Percentiles rank a stretch among this genome's conserved stretches.
Evolutionary conservation across 78 protist genomes (phyloP).

Genomic region (Tieghemostelium lacteum): DNA sequence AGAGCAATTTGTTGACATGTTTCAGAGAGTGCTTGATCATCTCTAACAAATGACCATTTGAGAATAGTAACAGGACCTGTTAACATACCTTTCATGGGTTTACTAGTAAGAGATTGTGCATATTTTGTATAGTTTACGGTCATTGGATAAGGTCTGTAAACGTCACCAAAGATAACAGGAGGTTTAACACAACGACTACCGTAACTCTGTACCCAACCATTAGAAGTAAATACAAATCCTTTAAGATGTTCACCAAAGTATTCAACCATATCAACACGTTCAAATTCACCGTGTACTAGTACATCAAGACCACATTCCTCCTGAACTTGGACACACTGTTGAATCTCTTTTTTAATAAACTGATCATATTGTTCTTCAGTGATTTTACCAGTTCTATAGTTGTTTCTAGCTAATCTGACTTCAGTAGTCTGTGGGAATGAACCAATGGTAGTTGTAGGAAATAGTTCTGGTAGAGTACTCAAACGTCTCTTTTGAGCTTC

Average conservation of each 20-base stretch:
- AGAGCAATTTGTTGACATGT: slow-evolving; percentile 82
- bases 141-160: slow-evolving; percentile 79
- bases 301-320: slow-evolving; percentile 87
- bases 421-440: slow-evolving; percentile 91
- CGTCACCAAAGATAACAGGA: slow-evolving; percentile 89
- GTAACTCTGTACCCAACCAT: slow-evolving; percentile 90
- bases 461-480: slow-evolving; percentile 62
- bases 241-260: slow-evolving; percentile 83
- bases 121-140: slow-evolving; percentile 61
- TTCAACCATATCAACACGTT: slow-evolving; percentile 91
- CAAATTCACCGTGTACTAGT: slow-evolving; percentile 89
- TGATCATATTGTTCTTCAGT: slow-evolving; percentile 65
- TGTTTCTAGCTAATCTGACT: slow-evolving; percentile 70
- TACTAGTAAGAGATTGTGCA: slow-evolving; percentile 78
- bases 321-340: slow-evolving; percentile 61
- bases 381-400: slow-evolving; percentile 42
- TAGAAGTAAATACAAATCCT: slow-evolving; percentile 83
- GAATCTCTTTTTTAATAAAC: slow-evolving; percentile 72
- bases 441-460: slow-evolving; percentile 93
- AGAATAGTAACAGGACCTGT: slow-evolving; percentile 91
- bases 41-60: slow-evolving; percentile 90
- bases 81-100: slow-evolving; percentile 92
- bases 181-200: slow-evolving; percentile 91
- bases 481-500: slow-evolving; percentile 43
- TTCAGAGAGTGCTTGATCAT: slow-evolving; percentile 80